These are phyloP conservation scores for Austroboletus sp. DNA, from an alignment of 1,284 basidiomycete species.

Conservation along the genomic window DNA sequence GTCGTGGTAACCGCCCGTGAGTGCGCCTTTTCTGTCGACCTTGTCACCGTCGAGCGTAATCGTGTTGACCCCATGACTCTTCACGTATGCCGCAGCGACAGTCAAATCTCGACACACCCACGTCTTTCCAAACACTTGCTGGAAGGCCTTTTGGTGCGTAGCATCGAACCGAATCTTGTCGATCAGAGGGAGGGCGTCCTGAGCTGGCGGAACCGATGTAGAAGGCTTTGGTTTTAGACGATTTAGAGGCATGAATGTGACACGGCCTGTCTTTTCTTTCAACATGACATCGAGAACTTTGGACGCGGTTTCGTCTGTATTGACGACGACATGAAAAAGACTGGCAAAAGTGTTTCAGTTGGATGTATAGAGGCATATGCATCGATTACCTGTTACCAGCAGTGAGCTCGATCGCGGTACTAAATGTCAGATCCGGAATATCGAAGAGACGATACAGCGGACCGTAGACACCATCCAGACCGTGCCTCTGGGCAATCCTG, in stretches of 20 bases:
- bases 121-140: slow-evolving; percentile 97
- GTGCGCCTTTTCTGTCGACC: slow-evolving; percentile 90
- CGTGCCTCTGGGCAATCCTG: slow-evolving; percentile 68
- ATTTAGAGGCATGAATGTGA: slow-evolving; percentile 98
- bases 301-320: slow-evolving; percentile 87
- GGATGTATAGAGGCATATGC: not conserved
- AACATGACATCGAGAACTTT: slow-evolving; percentile 88
- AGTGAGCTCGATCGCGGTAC: slow-evolving; percentile 88
- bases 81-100: slow-evolving; percentile 89
- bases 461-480: slow-evolving; percentile 80
- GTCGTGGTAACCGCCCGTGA: slow-evolving; percentile 96
- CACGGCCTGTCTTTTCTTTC: slow-evolving; percentile 84
- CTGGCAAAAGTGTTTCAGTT: slow-evolving; percentile 28
- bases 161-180: slow-evolving; percentile 78
- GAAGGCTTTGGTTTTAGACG: slow-evolving; percentile 78
- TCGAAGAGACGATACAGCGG: slow-evolving; percentile 92
- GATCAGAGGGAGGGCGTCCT: slow-evolving; percentile 84
- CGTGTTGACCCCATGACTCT: slow-evolving; percentile 90
- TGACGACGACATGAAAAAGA: slow-evolving; percentile 96
- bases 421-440: slow-evolving; percentile 83
- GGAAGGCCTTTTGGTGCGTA: slow-evolving; percentile 75
- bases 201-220: slow-evolving; percentile 59
- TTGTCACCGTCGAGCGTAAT: slow-evolving; percentile 98
- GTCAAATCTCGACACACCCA: slow-evolving; percentile 91
- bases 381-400: slow-evolving; percentile 80